Evolutionary conservation across 140 eudicot species (phyloP).

Genomic region (Bidens hawaiensis): DNA sequence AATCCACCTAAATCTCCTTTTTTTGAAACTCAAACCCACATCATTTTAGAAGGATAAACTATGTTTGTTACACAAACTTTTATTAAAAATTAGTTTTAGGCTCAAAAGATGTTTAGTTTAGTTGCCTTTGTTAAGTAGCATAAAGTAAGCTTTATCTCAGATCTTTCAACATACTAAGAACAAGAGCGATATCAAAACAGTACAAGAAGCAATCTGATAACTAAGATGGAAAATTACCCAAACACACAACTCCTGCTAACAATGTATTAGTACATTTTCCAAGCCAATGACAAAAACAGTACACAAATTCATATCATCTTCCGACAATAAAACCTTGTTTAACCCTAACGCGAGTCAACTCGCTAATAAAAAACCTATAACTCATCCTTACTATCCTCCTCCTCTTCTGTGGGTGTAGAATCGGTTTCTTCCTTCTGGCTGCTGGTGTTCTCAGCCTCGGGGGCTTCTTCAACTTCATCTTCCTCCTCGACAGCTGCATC

Average conservation of each 20-base stretch:
- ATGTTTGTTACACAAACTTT: no score
- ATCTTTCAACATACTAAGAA: no score
- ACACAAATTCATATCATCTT: slow-evolving; percentile 3
- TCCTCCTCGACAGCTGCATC: slow-evolving; percentile 91
- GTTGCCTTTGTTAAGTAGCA: no score
- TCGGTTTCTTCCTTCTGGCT: slow-evolving; percentile 8
- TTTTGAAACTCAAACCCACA: no score
- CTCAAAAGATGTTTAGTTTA: no score
- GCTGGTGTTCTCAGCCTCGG: slow-evolving; percentile 39
- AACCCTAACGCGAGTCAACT: slow-evolving; percentile 16
- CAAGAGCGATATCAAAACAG: not conserved
- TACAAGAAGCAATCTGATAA: not conserved
- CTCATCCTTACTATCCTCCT: slow-evolving; percentile 57
- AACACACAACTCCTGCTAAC: slow-evolving; percentile 24
- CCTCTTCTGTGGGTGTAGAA: slow-evolving; percentile 31
- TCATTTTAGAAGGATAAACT: no score
- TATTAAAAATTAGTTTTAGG: no score
- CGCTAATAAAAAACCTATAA: slow-evolving; percentile 40
- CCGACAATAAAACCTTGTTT: not conserved
- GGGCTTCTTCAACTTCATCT: slow-evolving; percentile 69
- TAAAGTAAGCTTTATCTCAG: no score
- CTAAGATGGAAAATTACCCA: slow-evolving; percentile 9
- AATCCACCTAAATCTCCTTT: no score
- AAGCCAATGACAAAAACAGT: slow-evolving; percentile 8
- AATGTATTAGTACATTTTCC: slow-evolving; percentile 24